phyloP scores from a whole-genome alignment of 2,329 filamentous ascomycete species.

The Sporothrix globosa region DNA sequence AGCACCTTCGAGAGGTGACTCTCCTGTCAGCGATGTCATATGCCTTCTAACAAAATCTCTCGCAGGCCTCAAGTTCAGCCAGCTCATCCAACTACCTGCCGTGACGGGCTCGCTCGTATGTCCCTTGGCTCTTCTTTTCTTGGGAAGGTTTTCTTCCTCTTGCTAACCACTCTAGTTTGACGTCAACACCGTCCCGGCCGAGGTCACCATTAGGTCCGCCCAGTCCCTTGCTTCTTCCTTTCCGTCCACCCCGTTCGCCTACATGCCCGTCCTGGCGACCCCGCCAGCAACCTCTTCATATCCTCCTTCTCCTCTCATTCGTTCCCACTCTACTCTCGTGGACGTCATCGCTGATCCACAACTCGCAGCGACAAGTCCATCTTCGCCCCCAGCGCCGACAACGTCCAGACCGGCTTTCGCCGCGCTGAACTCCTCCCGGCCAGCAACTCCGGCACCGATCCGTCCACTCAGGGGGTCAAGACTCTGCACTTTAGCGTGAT shows the following conservation, averaged over 20 bases:
- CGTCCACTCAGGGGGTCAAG: slow-evolving; percentile 59
- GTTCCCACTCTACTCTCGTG: background rate
- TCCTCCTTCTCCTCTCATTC: background rate
- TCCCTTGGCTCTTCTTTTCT: background rate
- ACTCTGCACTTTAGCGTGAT: slow-evolving; percentile 64
- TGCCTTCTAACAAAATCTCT: background rate
- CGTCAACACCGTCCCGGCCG: slow-evolving; percentile 49
- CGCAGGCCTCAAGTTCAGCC: slow-evolving; percentile 53
- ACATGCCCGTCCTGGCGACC: slow-evolving; percentile 25
- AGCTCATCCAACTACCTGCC: slow-evolving; percentile 54
- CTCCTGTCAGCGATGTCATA: background rate
- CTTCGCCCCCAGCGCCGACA: slow-evolving; percentile 55
- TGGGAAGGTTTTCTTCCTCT: background rate
- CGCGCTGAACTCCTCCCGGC: slow-evolving; percentile 60
- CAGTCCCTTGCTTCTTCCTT: slow-evolving; percentile 1
- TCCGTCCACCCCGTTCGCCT: slow-evolving; percentile 25
- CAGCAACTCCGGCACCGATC: slow-evolving; percentile 55
- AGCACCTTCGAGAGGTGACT: slow-evolving; percentile 10
- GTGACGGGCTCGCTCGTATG: slow-evolving; percentile 47
- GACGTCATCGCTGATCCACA: slow-evolving; percentile 9
- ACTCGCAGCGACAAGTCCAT: slow-evolving; percentile 56
- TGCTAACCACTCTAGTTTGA: slow-evolving; percentile 48
- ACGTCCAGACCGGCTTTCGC: slow-evolving; percentile 62
- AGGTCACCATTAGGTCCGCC: slow-evolving; percentile 55
- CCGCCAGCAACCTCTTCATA: slow-evolving; percentile 5